Evolutionary conservation across 2,329 filamentous ascomycete species (phyloP).

Genomic region (Orbilia javanica): DNA sequence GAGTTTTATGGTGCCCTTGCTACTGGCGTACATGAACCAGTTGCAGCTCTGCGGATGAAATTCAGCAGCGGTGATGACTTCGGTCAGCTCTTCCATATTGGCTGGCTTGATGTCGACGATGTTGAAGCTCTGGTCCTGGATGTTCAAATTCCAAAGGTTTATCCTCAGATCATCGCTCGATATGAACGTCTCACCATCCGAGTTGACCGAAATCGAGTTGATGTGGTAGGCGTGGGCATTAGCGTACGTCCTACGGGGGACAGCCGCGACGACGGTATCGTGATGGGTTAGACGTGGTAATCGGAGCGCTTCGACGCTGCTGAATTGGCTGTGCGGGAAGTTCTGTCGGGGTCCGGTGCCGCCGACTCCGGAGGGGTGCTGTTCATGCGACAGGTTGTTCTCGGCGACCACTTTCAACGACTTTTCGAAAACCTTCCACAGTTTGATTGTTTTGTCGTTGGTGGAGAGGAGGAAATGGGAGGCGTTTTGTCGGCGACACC

Average conservation of each 20-base stretch:
- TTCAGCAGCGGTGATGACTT: slow-evolving; percentile 97
- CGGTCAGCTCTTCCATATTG: slow-evolving; percentile 99
- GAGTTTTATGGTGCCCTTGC: slow-evolving; percentile 98
- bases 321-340: slow-evolving; percentile 80
- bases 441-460: slow-evolving; percentile 99
- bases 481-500: slow-evolving; percentile 97
- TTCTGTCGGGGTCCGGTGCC: slow-evolving; percentile 76
- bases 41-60: slow-evolving; percentile 98
- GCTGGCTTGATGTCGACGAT: slow-evolving; percentile 99
- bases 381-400: slow-evolving; percentile 96
- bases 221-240: slow-evolving; percentile 99
- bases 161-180: slow-evolving; percentile 97
- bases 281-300: slow-evolving; percentile 96
- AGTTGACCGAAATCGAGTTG: slow-evolving; percentile 99
- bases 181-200: slow-evolving; percentile 98
- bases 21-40: slow-evolving; percentile 99
- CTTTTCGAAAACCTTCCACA: slow-evolving; percentile 99
- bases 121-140: slow-evolving; percentile 99
- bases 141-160: slow-evolving; percentile 99
- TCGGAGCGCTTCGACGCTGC: slow-evolving; percentile 84
- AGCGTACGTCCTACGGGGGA: slow-evolving; percentile 94
- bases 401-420: slow-evolving; percentile 98
- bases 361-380: slow-evolving; percentile 74
- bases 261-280: slow-evolving; percentile 96
- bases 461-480: slow-evolving; percentile 98